Evolutionary conservation across 1,284 basidiomycete species (phyloP), one percentile per base, ranked within the genome.

Genomic region (Agaricales sp.): DNA sequence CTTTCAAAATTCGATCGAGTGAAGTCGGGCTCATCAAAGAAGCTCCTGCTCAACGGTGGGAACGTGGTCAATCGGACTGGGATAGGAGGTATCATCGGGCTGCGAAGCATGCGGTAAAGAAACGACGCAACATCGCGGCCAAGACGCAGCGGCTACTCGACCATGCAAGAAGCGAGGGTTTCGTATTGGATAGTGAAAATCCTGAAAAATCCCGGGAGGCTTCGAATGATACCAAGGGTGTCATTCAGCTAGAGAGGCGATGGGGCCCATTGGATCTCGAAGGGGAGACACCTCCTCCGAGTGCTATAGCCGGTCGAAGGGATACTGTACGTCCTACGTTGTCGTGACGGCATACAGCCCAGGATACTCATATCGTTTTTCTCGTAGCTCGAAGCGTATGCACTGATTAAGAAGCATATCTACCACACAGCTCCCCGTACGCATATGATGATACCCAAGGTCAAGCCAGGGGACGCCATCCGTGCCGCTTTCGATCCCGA

Each of bases 1-100:
- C 75, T 0, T 67, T 92, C 24, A 67, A 68, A 3, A 62, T 92
- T 47, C 67, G 70, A 0, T 66, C 73, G 0, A 69, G 72, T 4
- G 69, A 85, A 48, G 73, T 87, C 50, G 84, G 87, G 1, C 64
- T 87, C 37, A 79, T 91, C 59, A 80, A 78, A 56, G 80, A 83
- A 57, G 73, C 64, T 1, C 78, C 80, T 0, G 73, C 75, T 0
- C 63, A 69, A 50, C 68, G 76, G 6, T 86, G 82, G 75, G 57
- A 71, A 6, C 61, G 66, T 1, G 82, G 81, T 0, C 80, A 83
- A 60, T 67, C 73, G 26, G 58, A 68, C 18, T 81, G 79, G 77
- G 80, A 84, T 57, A 62, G 65, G 55, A 68, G 64, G 51, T 85
- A 68, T 61, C 64, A 63, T 43, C 58, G 58, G 30, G 52, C 58